Evolutionary conservation across 805 yeast species (phyloP), one percentile per base, ranked within the genome.

Genomic region (Zygosaccharomyces gambellarensis): DNA sequence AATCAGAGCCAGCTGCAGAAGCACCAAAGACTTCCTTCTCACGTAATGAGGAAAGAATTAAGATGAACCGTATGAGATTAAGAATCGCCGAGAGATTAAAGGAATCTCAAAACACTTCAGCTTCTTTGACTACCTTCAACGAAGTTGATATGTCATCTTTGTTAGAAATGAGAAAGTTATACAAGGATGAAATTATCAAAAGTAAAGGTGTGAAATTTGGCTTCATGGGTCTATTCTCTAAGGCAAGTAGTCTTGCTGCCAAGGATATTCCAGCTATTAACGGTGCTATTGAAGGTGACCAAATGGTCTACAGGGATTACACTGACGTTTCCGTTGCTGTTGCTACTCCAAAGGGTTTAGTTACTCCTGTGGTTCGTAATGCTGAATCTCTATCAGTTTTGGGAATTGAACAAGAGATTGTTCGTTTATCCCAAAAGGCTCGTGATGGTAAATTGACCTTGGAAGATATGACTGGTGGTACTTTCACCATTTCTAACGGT

Each of bases 391-490:
- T 87, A 59, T 80, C 89, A 42, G 87, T 94, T 43, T 75, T 94
- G 63, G 97, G 87, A 57, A 84, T 94, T 57, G 99, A 94, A 75
- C 72, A 83, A 62, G 97, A 88, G 72, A 92, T 94, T 59, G 69
- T 81, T 49, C 72, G 74, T 60, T 78, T 94, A 64, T 94, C 97
- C 73, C 76, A 75, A 67, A 92, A 89, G 76, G 99, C 99, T 55
- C 87, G 98, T 73, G 98, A 92, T 69, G 94, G 94, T 66, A 90
- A 94, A 76, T 80, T 94, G 67, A 88, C 97, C 48, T 74, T 94
- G 58, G 99, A 94, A 78, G 99, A 94, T 72, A 92, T 94, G 98
- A 81, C 97, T 53, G 99, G 99, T 71, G 99, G 99, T 72, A 90
- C 98, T 52, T 90, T 94, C 79, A 94, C 99, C 65, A 94, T 94